A percentile compares a stretch with the other conserved stretches of the same genome.
Conservation (phyloP, 2,329 filamentous ascomycete genomes). For the Acrocalymma vagum region DNA sequence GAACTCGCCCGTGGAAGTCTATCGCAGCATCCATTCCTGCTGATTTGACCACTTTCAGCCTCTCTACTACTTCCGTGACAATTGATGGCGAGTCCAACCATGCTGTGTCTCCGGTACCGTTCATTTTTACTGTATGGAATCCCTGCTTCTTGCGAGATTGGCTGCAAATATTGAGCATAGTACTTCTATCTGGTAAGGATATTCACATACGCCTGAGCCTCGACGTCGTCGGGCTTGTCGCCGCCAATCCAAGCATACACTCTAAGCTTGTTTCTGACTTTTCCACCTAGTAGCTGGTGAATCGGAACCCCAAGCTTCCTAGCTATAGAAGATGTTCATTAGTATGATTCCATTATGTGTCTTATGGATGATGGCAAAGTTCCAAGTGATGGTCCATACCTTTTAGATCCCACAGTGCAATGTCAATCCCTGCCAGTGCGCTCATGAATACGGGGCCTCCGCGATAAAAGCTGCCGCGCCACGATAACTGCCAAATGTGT, state of each 20-base stretch:
- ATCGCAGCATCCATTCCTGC: conserved; percentile 75
- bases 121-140: conserved; percentile 76
- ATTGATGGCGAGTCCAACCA: conserved; percentile 76
- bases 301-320: conserved; percentile 70
- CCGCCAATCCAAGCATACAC: conserved; percentile 82
- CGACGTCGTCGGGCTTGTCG: conserved; percentile 72
- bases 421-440: conserved; percentile 77
- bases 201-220: conserved; percentile 62
- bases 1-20: conserved; percentile 78
- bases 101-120: conserved; percentile 75
- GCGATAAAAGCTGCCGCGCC: conserved; percentile 74
- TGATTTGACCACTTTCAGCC: conserved; percentile 71
- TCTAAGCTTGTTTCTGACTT: conserved; percentile 71
- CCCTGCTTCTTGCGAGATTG: conserved; percentile 66
- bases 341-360: no score
- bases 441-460: conserved; percentile 82
- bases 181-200: not conserved
- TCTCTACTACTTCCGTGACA: conserved; percentile 69
- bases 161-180: conserved; percentile 37
- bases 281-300: conserved; percentile 76
- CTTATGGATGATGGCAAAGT: no score
- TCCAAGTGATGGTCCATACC: no score
- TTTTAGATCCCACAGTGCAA: conserved; percentile 80
- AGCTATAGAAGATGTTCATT: no score
- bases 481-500: conserved; percentile 78